Percentiles rank a stretch among this genome's conserved stretches.
These are phyloP conservation scores for Fusarium ambrosium DNA, from an alignment of 2,329 filamentous ascomycete species.

Conservation along the genomic window DNA sequence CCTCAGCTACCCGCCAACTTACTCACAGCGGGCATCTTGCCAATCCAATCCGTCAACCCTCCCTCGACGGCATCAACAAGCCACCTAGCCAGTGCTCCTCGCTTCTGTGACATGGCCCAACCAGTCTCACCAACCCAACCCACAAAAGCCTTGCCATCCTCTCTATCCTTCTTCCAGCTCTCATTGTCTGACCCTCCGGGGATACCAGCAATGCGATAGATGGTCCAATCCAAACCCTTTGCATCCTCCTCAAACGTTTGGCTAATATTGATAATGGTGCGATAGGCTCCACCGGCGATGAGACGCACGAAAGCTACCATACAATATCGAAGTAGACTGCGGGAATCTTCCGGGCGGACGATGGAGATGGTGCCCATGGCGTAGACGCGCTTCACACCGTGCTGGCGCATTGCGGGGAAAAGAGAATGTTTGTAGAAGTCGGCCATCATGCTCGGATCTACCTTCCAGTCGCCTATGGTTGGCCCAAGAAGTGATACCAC, in stretches of 20 bases:
- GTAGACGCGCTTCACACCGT: conserved; percentile 46
- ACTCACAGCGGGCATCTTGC: not conserved
- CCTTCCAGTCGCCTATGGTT: not conserved
- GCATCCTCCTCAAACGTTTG: conserved; percentile 40
- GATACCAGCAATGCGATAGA: conserved; percentile 46
- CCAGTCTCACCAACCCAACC: conserved; percentile 6
- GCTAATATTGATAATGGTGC: conserved; percentile 36
- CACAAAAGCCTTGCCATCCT: conserved; percentile 19
- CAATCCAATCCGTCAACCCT: not conserved
- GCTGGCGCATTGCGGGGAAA: conserved; percentile 24
- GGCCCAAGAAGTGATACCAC: conserved; percentile 35
- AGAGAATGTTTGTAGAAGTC: conserved; percentile 13
- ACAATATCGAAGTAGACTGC: conserved; percentile 25
- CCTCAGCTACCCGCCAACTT: not conserved
- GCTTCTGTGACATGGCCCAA: not conserved
- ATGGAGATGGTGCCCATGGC: conserved; percentile 52
- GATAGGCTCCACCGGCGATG: conserved; percentile 29
- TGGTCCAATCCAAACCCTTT: conserved; percentile 47
- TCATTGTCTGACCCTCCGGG: conserved; percentile 44
- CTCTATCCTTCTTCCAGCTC: conserved; percentile 48
- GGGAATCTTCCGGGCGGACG: conserved; percentile 42
- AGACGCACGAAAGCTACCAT: conserved; percentile 25
- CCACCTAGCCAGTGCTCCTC: not conserved
- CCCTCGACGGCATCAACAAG: not conserved
- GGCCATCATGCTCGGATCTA: not conserved